Evolutionary conservation across 805 yeast species (phyloP).

Genomic region (Candida jianshihensis): DNA sequence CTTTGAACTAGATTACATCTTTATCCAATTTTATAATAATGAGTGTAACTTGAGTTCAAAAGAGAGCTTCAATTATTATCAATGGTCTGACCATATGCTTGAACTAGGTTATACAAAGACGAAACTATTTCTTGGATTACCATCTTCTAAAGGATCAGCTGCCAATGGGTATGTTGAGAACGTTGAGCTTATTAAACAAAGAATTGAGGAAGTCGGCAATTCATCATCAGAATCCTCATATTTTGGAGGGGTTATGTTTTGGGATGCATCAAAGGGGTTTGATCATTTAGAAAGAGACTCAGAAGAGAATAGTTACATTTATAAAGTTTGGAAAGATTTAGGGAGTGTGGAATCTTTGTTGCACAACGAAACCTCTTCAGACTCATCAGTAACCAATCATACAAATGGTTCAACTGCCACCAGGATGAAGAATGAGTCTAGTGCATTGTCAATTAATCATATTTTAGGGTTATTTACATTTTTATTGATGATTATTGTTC

Average conservation of each 20-base stretch:
- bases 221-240: too few species aligned
- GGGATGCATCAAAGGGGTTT: slow-evolving; percentile 85
- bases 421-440: too few species aligned
- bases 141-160: slow-evolving; percentile 48
- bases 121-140: slow-evolving; percentile 55
- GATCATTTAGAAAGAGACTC: slow-evolving; percentile 31
- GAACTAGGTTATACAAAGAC: slow-evolving; percentile 33
- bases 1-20: slow-evolving; percentile 57
- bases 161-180: slow-evolving; percentile 47
- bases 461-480: too few species aligned
- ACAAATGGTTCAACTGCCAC: neutral
- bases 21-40: slow-evolving; percentile 75
- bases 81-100: slow-evolving; percentile 33
- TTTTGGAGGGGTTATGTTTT: slow-evolving; percentile 83
- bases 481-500: too few species aligned
- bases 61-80: slow-evolving; percentile 40
- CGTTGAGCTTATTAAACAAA: slow-evolving; percentile 26
- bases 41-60: slow-evolving; percentile 35
- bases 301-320: slow-evolving; percentile 15
- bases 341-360: slow-evolving; percentile 4
- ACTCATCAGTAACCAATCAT: slow-evolving; percentile 5
- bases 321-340: slow-evolving; percentile 16
- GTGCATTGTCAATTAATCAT: too few species aligned
- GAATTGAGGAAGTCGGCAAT: slow-evolving; percentile 15
- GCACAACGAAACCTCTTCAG: neutral